These are phyloP conservation scores for Triticum aestivum DNA, from an alignment of 176 grass and related monocot species.

Conservation along the genomic window DNA sequence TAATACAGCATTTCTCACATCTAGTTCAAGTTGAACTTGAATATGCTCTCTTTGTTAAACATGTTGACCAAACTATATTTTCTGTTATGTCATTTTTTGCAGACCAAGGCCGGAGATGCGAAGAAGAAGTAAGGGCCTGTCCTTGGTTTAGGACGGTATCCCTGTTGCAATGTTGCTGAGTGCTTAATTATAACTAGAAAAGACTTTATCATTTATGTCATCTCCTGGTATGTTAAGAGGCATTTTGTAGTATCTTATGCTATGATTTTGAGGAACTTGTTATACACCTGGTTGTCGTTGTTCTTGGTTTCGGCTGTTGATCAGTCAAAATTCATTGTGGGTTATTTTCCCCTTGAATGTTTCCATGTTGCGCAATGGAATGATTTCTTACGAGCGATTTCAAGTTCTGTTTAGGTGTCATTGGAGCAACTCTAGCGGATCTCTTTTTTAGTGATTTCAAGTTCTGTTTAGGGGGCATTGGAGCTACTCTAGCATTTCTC, in stretches of 20 bases:
- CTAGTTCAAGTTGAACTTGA: background rate
- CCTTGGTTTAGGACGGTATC: constrained; percentile 12
- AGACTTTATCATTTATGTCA: constrained; percentile 18
- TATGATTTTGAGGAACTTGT: constrained; percentile 35
- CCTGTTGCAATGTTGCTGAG: constrained; percentile 26
- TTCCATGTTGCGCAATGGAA: no score
- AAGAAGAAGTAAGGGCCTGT: constrained; percentile 78
- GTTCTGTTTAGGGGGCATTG: no score
- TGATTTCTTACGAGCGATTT: no score
- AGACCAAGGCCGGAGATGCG: constrained; percentile 93
- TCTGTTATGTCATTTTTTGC: background rate
- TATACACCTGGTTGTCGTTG: background rate
- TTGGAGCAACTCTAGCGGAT: no score
- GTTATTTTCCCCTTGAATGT: background rate
- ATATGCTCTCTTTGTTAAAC: background rate
- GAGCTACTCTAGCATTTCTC: no score
- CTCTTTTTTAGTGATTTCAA: no score
- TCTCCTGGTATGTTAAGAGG: constrained; percentile 9
- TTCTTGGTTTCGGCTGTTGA: background rate
- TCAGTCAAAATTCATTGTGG: background rate
- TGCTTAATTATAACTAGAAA: constrained; percentile 31
- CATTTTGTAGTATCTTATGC: background rate
- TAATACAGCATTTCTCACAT: background rate
- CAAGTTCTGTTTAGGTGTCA: no score
- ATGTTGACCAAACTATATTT: background rate